Base-by-base conservation (phyloP, 2,329 filamentous ascomycete genomes). In the Trichoderma sp. region DNA sequence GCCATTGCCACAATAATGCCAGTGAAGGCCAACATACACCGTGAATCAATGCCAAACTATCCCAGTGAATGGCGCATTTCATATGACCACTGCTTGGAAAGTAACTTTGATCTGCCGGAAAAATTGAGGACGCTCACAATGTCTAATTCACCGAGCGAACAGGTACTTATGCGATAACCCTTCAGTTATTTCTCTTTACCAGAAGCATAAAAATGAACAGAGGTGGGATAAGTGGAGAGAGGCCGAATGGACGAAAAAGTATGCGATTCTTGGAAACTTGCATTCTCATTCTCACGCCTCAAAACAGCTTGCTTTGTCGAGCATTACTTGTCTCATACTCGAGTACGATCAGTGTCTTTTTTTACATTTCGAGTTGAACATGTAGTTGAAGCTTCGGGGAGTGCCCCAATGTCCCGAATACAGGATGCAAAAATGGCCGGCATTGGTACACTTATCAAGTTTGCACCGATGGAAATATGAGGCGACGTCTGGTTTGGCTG, bases 281-380 rank as follows among this genome's bases (percentile, higher is more conserved):
- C n/a, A 50, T 12, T 50, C 9, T n/a, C n/a, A n/a, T n/a, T n/a
- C n/a, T n/a, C n/a, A n/a, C n/a, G n/a, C n/a, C n/a, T n/a, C n/a
- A n/a, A n/a, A n/a, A n/a, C n/a, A n/a, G n/a, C n/a, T n/a, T n/a
- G n/a, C n/a, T n/a, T n/a, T n/a, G n/a, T n/a, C n/a, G n/a, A n/a
- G n/a, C n/a, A n/a, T n/a, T n/a, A n/a, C n/a, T n/a, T n/a, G n/a
- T n/a, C n/a, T n/a, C n/a, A n/a, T n/a, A n/a, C n/a, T n/a, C n/a
- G n/a, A n/a, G n/a, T n/a, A n/a, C n/a, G n/a, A n/a, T n/a, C n/a
- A n/a, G n/a, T n/a, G n/a, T n/a, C n/a, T n/a, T n/a, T n/a, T n/a
- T n/a, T n/a, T n/a, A n/a, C 39, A n/a, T 1, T 43, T 43, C 15
- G 0, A 0, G 2, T 43, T n/a, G 15, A 9, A 9, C 15, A n/a